These are phyloP conservation scores for Chaetomium olivaceum DNA, from an alignment of 2,329 filamentous ascomycete species.

Conservation along the genomic window DNA sequence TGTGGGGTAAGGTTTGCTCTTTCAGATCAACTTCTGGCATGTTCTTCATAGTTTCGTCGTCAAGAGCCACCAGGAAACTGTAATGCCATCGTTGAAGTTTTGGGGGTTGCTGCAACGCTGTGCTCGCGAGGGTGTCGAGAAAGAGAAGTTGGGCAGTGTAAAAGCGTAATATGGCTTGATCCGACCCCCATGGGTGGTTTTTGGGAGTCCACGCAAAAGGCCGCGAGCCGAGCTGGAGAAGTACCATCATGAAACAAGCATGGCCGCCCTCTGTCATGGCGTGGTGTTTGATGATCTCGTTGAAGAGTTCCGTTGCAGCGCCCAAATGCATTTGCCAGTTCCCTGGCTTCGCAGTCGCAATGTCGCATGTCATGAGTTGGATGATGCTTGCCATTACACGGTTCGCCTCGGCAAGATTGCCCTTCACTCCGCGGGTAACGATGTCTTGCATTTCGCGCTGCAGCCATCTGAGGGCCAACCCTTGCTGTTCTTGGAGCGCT, in stretches of 20 bases:
- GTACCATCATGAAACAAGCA: slow-evolving; percentile 31
- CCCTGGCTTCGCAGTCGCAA: slow-evolving; percentile 38
- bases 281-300: slow-evolving; percentile 38
- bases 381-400: slow-evolving; percentile 44
- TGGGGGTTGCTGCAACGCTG: slow-evolving; percentile 38
- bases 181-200: slow-evolving; percentile 35
- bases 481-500: slow-evolving; percentile 37
- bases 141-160: slow-evolving; percentile 40
- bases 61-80: slow-evolving; percentile 29
- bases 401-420: slow-evolving; percentile 33
- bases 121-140: slow-evolving; percentile 42
- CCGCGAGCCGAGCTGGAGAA: slow-evolving; percentile 28
- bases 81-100: slow-evolving; percentile 38
- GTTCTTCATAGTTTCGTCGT: slow-evolving; percentile 35
- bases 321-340: slow-evolving; percentile 48
- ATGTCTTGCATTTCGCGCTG: slow-evolving; percentile 37
- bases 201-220: slow-evolving; percentile 22
- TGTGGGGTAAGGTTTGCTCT: slow-evolving; percentile 36
- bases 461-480: slow-evolving; percentile 35
- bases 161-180: slow-evolving; percentile 40
- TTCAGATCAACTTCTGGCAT: slow-evolving; percentile 19
- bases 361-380: slow-evolving; percentile 47
- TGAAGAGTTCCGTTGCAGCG: slow-evolving; percentile 45
- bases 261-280: slow-evolving; percentile 30
- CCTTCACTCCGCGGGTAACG: slow-evolving; percentile 32